Conservation (phyloP, 2,329 filamentous ascomycete species). For the Penicillium sp. region DNA sequence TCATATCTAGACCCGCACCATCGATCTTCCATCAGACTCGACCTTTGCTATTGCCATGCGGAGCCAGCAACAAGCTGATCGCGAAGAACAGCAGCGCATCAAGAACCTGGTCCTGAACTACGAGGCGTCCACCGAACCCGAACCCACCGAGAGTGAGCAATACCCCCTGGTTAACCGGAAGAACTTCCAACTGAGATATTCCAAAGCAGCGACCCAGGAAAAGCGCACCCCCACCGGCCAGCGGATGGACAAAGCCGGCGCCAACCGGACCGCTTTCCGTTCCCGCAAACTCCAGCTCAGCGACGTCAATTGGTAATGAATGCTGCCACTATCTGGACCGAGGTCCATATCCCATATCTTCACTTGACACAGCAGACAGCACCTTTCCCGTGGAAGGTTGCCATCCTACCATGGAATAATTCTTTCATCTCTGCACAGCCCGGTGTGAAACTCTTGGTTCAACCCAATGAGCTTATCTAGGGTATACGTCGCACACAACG, state of each 20-base stretch:
- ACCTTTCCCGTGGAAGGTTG: not conserved
- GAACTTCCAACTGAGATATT: slow-evolving; percentile 15
- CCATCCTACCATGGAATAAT: not conserved
- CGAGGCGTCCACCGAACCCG: slow-evolving; percentile 72
- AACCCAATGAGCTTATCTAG: not conserved
- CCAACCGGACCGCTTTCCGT: slow-evolving; percentile 66
- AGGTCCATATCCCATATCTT: slow-evolving; percentile 1
- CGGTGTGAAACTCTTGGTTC: not conserved
- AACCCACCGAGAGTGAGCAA: slow-evolving; percentile 66
- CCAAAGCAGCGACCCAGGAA: slow-evolving; percentile 27
- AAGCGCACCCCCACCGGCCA: slow-evolving; percentile 39
- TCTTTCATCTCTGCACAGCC: not conserved
- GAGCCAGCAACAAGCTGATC: slow-evolving; percentile 85
- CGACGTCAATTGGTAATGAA: slow-evolving; percentile 88
- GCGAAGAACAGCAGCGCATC: slow-evolving; percentile 94
- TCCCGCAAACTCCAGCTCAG: slow-evolving; percentile 85
- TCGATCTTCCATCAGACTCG: slow-evolving; percentile 77
- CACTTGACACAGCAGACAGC: slow-evolving; percentile 3
- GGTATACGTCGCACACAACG: not conserved
- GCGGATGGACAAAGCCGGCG: slow-evolving; percentile 48
- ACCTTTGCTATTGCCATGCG: slow-evolving; percentile 95
- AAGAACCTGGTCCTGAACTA: slow-evolving; percentile 96
- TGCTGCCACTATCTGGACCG: not conserved
- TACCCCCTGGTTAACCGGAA: slow-evolving; percentile 26
- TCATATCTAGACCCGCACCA: slow-evolving; percentile 64